Evolutionary conservation across 192 early-diverging fungal species (phyloP).

Genomic region (Lobosporangium transversale): DNA sequence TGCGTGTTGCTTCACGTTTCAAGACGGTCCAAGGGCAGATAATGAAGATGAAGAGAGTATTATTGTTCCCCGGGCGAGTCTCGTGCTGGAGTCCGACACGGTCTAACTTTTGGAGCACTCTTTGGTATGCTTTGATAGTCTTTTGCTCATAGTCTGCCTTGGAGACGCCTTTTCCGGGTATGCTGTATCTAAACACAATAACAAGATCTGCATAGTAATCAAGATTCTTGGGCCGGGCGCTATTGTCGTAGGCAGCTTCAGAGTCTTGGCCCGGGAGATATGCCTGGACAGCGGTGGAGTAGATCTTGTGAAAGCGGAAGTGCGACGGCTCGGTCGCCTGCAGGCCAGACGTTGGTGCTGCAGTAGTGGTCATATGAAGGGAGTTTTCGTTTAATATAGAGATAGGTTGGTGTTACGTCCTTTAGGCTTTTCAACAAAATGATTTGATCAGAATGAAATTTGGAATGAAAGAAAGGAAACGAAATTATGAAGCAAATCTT

Average conservation of each 20-base stretch:
- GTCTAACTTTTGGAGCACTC: slow-evolving; percentile 63
- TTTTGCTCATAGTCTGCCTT: slow-evolving; percentile 39
- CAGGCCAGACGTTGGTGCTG: too few species aligned
- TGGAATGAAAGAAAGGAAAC: not conserved
- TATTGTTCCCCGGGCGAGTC: slow-evolving; percentile 63
- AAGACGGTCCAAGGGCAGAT: slow-evolving; percentile 66
- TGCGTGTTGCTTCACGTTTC: slow-evolving; percentile 55
- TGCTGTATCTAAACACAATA: slow-evolving; percentile 54
- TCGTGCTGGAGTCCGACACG: slow-evolving; percentile 71
- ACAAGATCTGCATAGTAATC: slow-evolving; percentile 54
- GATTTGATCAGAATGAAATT: too few species aligned
- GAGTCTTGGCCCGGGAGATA: not conserved
- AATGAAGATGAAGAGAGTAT: slow-evolving; percentile 73
- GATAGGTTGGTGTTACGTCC: not conserved
- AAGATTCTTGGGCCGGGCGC: slow-evolving; percentile 11
- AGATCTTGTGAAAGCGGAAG: slow-evolving; percentile 42
- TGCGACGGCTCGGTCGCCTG: not conserved
- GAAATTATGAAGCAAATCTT: not conserved
- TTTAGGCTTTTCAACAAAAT: too few species aligned
- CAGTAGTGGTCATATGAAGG: not conserved
- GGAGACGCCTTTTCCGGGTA: slow-evolving; percentile 12
- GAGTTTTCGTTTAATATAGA: not conserved
- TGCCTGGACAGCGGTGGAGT: slow-evolving; percentile 16
- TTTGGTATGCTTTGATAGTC: slow-evolving; percentile 59
- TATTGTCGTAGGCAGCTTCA: not conserved